phyloP scores from a whole-genome alignment of 2,329 filamentous ascomycete species.

The Aspergillus quadricinctus region DNA sequence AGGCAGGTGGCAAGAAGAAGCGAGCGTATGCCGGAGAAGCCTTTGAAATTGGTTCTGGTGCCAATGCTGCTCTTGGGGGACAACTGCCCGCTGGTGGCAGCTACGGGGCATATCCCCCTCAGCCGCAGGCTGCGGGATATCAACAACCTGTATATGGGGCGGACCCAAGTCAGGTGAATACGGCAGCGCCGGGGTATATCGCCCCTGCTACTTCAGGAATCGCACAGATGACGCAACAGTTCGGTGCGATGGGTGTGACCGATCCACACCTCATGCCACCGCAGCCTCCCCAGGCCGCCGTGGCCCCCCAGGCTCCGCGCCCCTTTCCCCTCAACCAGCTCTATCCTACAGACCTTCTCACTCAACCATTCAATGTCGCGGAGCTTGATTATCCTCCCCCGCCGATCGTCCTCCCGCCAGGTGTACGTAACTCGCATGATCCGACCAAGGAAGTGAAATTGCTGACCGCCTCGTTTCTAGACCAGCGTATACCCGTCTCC shows the following conservation, averaged over 20 bases:
- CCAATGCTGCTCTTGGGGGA: slow-evolving; percentile 63
- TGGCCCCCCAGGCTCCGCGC: slow-evolving; percentile 47
- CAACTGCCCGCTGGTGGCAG: slow-evolving; percentile 51
- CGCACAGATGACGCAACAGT: slow-evolving; percentile 72
- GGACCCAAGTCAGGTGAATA: slow-evolving; percentile 48
- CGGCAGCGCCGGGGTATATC: slow-evolving; percentile 64
- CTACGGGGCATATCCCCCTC: slow-evolving; percentile 58
- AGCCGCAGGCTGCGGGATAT: slow-evolving; percentile 46
- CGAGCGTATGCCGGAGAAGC: slow-evolving; percentile 90
- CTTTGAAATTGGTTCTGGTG: slow-evolving; percentile 85
- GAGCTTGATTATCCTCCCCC: slow-evolving; percentile 90
- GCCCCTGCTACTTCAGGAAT: slow-evolving; percentile 54
- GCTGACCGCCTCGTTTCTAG: slow-evolving; percentile 50
- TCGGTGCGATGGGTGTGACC: slow-evolving; percentile 71
- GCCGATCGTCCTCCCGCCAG: slow-evolving; percentile 82
- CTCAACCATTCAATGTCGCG: slow-evolving; percentile 87
- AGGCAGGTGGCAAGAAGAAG: slow-evolving; percentile 63
- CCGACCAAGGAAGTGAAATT: slow-evolving; percentile 7
- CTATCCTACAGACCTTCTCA: slow-evolving; percentile 85
- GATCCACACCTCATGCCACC: slow-evolving; percentile 51
- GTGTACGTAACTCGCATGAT: slow-evolving; percentile 58
- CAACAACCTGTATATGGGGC: slow-evolving; percentile 42
- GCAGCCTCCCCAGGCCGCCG: slow-evolving; percentile 39
- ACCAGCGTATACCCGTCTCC: slow-evolving; percentile 88
- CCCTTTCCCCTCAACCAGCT: slow-evolving; percentile 70